Evolutionary conservation across 257 asterid genomes (phyloP).

Genomic region (Hygrophila difformis): DNA sequence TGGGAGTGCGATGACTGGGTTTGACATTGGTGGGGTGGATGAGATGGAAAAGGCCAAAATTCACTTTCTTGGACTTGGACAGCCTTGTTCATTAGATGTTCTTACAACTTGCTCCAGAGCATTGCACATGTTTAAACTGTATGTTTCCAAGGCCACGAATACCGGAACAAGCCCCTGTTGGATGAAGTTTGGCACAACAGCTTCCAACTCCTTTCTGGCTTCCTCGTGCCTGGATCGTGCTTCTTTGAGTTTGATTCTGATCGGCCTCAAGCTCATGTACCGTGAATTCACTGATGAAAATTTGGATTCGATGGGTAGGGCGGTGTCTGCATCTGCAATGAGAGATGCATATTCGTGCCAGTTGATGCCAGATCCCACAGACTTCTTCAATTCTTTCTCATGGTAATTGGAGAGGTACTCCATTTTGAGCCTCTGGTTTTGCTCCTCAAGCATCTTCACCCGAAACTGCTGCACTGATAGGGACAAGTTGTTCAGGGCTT

Average conservation of each 20-base stretch:
- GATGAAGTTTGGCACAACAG: neutral
- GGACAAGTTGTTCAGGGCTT: slow-evolving; percentile 1
- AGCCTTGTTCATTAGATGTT: no score
- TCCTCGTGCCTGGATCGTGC: slow-evolving; percentile 3
- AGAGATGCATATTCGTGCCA: slow-evolving; percentile 1
- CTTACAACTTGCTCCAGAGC: slow-evolving; percentile 8
- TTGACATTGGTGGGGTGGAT: no score
- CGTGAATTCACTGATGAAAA: neutral
- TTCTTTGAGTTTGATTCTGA: slow-evolving; percentile 2
- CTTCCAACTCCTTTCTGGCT: neutral
- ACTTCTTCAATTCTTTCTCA: slow-evolving; percentile 10
- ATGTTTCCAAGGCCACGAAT: slow-evolving; percentile 5
- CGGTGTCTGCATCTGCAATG: neutral
- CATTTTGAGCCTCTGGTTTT: neutral
- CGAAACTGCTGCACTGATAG: neutral
- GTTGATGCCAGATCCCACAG: slow-evolving; percentile 7
- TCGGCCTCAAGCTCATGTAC: slow-evolving; percentile 1
- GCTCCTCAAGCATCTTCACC: slow-evolving; percentile 2
- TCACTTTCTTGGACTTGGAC: no score
- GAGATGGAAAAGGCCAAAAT: no score
- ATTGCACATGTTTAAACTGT: slow-evolving; percentile 1
- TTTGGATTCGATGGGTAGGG: neutral
- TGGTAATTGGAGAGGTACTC: slow-evolving; percentile 5
- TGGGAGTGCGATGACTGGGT: no score
- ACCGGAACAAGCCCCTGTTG: slow-evolving; percentile 5